Conservation (phyloP, 805 yeast species). For the Lachancea nothofagi region DNA sequence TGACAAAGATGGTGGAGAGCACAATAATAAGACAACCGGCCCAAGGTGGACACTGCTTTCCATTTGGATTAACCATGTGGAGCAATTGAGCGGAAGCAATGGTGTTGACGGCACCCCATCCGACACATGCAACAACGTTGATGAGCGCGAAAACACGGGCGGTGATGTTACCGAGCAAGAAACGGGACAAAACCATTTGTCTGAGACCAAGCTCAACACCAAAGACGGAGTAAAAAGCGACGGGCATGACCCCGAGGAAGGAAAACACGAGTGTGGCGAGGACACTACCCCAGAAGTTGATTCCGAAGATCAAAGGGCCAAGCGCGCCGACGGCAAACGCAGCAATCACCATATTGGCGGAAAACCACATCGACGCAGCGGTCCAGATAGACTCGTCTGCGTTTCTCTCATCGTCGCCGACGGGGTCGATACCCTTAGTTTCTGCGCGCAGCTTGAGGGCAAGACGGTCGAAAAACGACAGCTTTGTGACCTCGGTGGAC, state of each 20-base stretch:
- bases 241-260: slow-evolving; percentile 67
- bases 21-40: slow-evolving; percentile 79
- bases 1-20: slow-evolving; percentile 59
- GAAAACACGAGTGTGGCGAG: slow-evolving; percentile 67
- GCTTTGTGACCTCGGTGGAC: slow-evolving; percentile 14
- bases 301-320: slow-evolving; percentile 56
- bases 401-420: slow-evolving; percentile 72
- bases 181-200: slow-evolving; percentile 79
- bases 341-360: slow-evolving; percentile 84
- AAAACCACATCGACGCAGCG: slow-evolving; percentile 86
- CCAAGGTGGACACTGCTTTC: slow-evolving; percentile 70
- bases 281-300: slow-evolving; percentile 70
- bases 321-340: slow-evolving; percentile 73
- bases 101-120: slow-evolving; percentile 93
- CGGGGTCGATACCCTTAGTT: slow-evolving; percentile 72
- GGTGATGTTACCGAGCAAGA: slow-evolving; percentile 66
- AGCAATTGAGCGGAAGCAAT: slow-evolving; percentile 84
- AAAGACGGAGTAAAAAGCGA: slow-evolving; percentile 75
- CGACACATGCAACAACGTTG: slow-evolving; percentile 81
- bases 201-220: slow-evolving; percentile 84
- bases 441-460: slow-evolving; percentile 39
- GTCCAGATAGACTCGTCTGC: slow-evolving; percentile 59
- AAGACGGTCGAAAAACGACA: slow-evolving; percentile 23
- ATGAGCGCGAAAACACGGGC: slow-evolving; percentile 73
- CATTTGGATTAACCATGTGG: slow-evolving; percentile 60